A percentile compares a stretch with the other conserved stretches of the same genome.
Conservation (phyloP, 768 basidiomycete species). For the Amanita thiersii region DNA sequence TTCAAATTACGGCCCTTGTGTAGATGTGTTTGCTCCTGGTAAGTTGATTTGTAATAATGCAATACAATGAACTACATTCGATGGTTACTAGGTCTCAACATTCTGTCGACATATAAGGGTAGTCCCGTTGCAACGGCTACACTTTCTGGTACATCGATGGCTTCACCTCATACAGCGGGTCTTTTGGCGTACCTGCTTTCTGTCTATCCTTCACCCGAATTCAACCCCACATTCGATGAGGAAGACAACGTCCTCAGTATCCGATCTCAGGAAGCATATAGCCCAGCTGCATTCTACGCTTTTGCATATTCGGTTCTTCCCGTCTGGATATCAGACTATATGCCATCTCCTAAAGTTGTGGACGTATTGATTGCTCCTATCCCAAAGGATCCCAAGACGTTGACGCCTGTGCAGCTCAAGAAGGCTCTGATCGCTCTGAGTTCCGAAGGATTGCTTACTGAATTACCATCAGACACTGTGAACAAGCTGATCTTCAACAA, state of each 20-base stretch:
- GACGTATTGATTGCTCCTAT: constrained; percentile 32
- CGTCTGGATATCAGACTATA: constrained; percentile 44
- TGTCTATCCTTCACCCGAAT: constrained; percentile 64
- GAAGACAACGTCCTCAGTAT: constrained; percentile 28
- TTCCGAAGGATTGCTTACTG: constrained; percentile 38
- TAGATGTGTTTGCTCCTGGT: constrained; percentile 90
- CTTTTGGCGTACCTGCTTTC: constrained; percentile 89
- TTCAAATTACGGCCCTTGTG: constrained; percentile 87
- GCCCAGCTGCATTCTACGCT: constrained; percentile 38
- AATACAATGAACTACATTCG: not conserved
- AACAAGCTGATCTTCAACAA: constrained; percentile 83
- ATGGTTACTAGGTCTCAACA: constrained; percentile 57
- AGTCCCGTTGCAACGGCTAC: constrained; percentile 53
- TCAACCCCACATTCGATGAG: constrained; percentile 41
- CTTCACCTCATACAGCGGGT: constrained; percentile 88
- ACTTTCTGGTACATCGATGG: constrained; percentile 92
- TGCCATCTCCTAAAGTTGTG: constrained; percentile 45
- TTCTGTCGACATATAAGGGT: constrained; percentile 80
- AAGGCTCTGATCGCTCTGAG: constrained; percentile 57
- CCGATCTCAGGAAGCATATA: constrained; percentile 23
- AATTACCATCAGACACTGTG: constrained; percentile 44
- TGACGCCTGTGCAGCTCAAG: constrained; percentile 75
- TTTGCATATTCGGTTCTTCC: constrained; percentile 50
- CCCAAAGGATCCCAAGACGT: constrained; percentile 26
- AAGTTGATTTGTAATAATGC: constrained; percentile 11